Base-by-base conservation (phyloP, 1,284 basidiomycete genomes). In the Trametes pubescens region DNA sequence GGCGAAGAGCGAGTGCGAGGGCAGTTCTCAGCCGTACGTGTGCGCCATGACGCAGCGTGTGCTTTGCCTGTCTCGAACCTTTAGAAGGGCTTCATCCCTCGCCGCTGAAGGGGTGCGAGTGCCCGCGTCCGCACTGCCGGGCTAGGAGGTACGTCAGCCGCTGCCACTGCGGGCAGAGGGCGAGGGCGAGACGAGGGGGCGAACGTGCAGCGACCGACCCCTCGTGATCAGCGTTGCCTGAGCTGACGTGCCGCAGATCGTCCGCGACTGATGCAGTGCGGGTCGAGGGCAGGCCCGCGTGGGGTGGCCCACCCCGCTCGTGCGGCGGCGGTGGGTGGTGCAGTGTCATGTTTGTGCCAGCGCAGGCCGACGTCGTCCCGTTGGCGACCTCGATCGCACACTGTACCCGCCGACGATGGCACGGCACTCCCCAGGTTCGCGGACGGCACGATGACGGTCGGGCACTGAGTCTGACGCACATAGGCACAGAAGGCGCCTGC, bases 171-270 rank as follows among this genome's bases (percentile, higher is more conserved):
- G 49, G 49, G 29, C 24, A 35, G 49, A 18, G 49, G 49, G n/a
- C 49, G 29, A 34, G 18, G 49, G 52, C 21, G 37, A 24, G 35
- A 22, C 35, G 37, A n/a, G 37, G 18, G 37, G 52, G 52, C 52
- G 54, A 62, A 60, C 54, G 57, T 67, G 63, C 58, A 56, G 37
- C 53, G 55, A 21, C 26, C 18, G 26, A 24, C 34, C 57, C 63
- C 46, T 29, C 51, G 38, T 46, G 66, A 65, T 65, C 66, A 65
- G 60, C 66, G 61, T 62, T 57, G 63, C 51, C 54, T 6, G 54
- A 21, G 53, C 54, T 55, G 57, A 65, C 66, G 49, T 61, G 60
- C 22, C 66, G 62, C 61, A 61, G 62, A 65, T 67, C 64, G 49
- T 54, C 51, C 57, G 22, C 47, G 60, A 59, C 38, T 52, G 64